Percentiles rank a stretch among this genome's conserved stretches.
These are phyloP conservation scores for Elsinoe ampelina DNA, from an alignment of 2,329 filamentous ascomycete genomes.

Conservation along the genomic window DNA sequence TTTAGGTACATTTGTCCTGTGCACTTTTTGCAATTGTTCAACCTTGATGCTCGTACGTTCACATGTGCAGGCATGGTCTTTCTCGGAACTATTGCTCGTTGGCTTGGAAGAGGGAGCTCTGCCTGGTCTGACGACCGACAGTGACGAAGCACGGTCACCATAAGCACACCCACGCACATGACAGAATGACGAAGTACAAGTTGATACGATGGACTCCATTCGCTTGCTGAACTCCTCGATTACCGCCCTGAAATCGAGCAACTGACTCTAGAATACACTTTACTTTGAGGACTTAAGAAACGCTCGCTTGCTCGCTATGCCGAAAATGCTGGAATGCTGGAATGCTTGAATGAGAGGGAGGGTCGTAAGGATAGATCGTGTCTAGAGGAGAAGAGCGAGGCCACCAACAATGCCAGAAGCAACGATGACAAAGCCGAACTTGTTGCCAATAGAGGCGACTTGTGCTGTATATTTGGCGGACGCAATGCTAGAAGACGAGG, in stretches of 20 bases:
- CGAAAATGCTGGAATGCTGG: not conserved
- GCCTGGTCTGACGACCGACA: too few relatives aligned
- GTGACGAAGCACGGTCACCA: too few relatives aligned
- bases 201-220: not conserved
- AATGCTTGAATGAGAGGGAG: not conserved
- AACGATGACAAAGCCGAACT: slow-evolving; percentile 48
- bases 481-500: slow-evolving; percentile 16
- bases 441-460: slow-evolving; percentile 44
- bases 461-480: slow-evolving; percentile 25
- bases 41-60: not conserved
- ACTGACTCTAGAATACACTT: not conserved
- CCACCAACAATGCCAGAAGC: slow-evolving; percentile 48
- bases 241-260: not conserved
- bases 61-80: not conserved
- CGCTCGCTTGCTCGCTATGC: slow-evolving; percentile 13
- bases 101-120: too few relatives aligned
- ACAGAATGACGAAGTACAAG: not conserved
- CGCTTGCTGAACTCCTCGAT: slow-evolving; percentile 4
- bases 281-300: not conserved
- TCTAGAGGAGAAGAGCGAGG: slow-evolving; percentile 38
- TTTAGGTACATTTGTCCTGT: not conserved
- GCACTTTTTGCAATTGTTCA: not conserved
- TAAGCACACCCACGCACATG: not conserved
- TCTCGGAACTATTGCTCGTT: not conserved
- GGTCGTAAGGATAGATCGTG: not conserved